Evolutionary conservation across 2,329 filamentous ascomycete species (phyloP).

Genomic region (Colletotrichum truncatum): DNA sequence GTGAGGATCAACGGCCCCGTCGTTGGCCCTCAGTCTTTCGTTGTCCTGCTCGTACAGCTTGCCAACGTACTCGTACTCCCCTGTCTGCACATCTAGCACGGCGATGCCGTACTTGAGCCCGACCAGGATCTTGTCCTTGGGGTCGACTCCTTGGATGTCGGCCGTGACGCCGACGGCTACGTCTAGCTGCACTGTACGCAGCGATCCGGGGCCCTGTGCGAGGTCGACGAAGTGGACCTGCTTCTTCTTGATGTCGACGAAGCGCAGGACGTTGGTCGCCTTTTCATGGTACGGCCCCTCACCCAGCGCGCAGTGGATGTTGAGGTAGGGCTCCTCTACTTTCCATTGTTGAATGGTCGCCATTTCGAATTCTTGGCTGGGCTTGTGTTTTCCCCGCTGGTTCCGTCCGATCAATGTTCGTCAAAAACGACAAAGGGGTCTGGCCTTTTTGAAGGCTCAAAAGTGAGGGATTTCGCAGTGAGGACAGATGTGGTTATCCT

Average conservation of each 20-base stretch:
- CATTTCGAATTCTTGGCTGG: slow-evolving; percentile 41
- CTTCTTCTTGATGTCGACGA: slow-evolving; percentile 84
- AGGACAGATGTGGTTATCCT: slow-evolving; percentile 4
- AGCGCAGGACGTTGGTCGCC: slow-evolving; percentile 72
- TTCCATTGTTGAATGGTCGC: slow-evolving; percentile 58
- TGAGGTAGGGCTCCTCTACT: slow-evolving; percentile 64
- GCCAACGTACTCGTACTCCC: slow-evolving; percentile 61
- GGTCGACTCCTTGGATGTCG: slow-evolving; percentile 75
- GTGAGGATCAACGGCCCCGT: slow-evolving; percentile 81
- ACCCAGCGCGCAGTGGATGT: slow-evolving; percentile 72
- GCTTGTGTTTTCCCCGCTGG: neutral
- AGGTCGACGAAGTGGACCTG: slow-evolving; percentile 78
- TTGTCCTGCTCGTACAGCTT: slow-evolving; percentile 56
- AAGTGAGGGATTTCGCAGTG: slow-evolving; percentile 17
- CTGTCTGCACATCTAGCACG: slow-evolving; percentile 73
- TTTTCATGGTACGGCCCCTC: slow-evolving; percentile 81
- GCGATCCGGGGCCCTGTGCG: slow-evolving; percentile 66
- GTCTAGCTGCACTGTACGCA: slow-evolving; percentile 68
- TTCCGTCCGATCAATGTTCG: neutral
- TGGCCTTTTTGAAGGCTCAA: neutral
- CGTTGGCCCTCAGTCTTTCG: slow-evolving; percentile 75
- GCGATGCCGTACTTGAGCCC: slow-evolving; percentile 86
- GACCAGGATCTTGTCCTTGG: slow-evolving; percentile 73
- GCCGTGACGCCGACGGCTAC: slow-evolving; percentile 74
- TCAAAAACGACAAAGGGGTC: neutral